phyloP scores from a whole-genome alignment of 495 filamentous ascomycete species.

The Ascobolus immersus region DNA sequence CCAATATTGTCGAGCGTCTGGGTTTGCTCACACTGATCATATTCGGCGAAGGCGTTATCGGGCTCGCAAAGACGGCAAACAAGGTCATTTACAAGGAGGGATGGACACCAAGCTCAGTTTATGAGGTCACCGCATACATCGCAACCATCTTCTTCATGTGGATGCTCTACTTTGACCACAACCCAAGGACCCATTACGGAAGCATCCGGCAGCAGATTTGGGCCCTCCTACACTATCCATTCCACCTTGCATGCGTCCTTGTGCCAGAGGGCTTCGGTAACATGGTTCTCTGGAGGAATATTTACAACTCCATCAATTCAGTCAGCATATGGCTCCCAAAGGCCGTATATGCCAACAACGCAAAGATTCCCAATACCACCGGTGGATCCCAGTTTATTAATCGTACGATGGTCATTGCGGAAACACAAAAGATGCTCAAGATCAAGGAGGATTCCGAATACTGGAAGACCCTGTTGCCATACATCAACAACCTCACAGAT shows the following conservation, averaged over 20 bases:
- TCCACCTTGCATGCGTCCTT: conserved; percentile 39
- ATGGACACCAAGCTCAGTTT: conserved; percentile 24
- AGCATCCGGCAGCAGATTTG: conserved; percentile 34
- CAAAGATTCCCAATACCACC: not conserved
- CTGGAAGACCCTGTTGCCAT: not conserved
- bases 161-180: conserved; percentile 45
- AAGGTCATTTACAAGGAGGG: conserved; percentile 28
- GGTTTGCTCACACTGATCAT: conserved; percentile 43
- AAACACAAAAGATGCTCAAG: not conserved
- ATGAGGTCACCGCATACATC: not conserved
- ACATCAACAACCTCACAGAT: too few species aligned
- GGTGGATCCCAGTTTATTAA: not conserved
- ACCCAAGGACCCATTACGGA: conserved; percentile 25
- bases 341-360: not conserved
- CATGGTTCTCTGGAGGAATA: conserved; percentile 19
- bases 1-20: conserved; percentile 39
- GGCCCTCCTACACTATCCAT: conserved; percentile 42
- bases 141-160: conserved; percentile 15
- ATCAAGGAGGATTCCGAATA: not conserved
- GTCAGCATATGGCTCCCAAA: not conserved
- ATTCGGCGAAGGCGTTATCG: conserved; percentile 38
- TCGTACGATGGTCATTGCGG: conserved; percentile 8
- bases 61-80: conserved; percentile 28
- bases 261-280: conserved; percentile 30
- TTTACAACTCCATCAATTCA: conserved; percentile 1